Conservation (phyloP, 805 yeast genomes). For the Cyberlindnera suaveolens region DNA sequence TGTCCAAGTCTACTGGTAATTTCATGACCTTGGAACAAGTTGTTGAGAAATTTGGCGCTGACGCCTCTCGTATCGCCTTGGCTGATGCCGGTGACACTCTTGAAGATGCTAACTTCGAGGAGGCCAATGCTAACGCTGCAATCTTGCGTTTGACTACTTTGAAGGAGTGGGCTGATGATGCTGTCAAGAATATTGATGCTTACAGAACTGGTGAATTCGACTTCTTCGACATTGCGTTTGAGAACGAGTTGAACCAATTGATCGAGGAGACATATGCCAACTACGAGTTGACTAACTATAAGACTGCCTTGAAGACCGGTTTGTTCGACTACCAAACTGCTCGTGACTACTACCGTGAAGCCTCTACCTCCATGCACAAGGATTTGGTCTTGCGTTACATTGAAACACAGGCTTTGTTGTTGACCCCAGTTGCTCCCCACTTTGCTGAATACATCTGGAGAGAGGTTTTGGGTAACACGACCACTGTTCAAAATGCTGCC, state of each 20-base stretch:
- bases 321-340: constrained; percentile 92
- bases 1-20: constrained; percentile 98
- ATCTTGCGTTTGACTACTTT: constrained; percentile 86
- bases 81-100: constrained; percentile 98
- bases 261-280: constrained; percentile 67
- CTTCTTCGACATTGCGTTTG: constrained; percentile 86
- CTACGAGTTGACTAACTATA: constrained; percentile 70
- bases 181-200: constrained; percentile 41
- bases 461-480: constrained; percentile 64
- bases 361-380: constrained; percentile 63
- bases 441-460: constrained; percentile 86
- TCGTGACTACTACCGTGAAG: constrained; percentile 93
- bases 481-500: constrained; percentile 62
- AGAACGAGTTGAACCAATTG: constrained; percentile 84
- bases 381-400: constrained; percentile 78
- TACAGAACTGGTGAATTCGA: constrained; percentile 48
- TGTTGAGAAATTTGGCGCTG: constrained; percentile 90
- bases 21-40: constrained; percentile 85
- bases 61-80: constrained; percentile 92
- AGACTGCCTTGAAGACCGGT: constrained; percentile 85
- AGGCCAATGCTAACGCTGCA: constrained; percentile 94
- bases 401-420: constrained; percentile 75
- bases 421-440: constrained; percentile 95
- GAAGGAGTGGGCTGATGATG: constrained; percentile 93
- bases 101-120: constrained; percentile 98